Evolutionary conservation across 345 rosid genomes (phyloP), one percentile per base, ranked within the genome.

Genomic region (Salix purpurea): DNA sequence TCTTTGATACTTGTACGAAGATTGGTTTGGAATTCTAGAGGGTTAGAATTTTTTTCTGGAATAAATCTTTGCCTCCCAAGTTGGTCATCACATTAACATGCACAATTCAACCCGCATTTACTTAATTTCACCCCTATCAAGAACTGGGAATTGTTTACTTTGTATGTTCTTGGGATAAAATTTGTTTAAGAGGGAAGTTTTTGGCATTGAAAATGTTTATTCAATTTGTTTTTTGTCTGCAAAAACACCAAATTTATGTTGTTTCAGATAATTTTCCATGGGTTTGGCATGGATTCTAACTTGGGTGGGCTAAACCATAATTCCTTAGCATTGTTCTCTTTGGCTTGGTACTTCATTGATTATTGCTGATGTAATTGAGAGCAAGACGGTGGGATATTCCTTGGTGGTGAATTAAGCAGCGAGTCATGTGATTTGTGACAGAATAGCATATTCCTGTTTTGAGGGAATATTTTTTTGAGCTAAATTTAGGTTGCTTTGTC

Each of bases 51-150:
- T 52, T 30, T 30, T 4, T 2, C 40, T 28, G 8, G 34, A 36
- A 18, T 9, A 1, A 24, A 8, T 6, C 21, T 19, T 46, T 30
- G 16, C 52, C 7, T 28, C 46, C 67, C 28, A 24, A 52, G 18
- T 36, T 52, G 64, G 72, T 73, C 69, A 7, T 48, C 14, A 32
- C 62, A 75, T 75, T 48, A 9, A 52, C 72, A 67, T 75, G 30
- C 16, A n/a, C n/a, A 36, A 26, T 11, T 4, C 36, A 42, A 28
- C 12, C 13, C 23, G 7, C n/a, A 18, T 19, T 52, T 28, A 65
- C 23, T 21, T 16, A 65, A 18, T 65, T 69, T 40, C 10, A 26
- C 11, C 42, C 68, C 52, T 42, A 11, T 36, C 19, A 46, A 18
- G 32, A 40, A 36, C 37, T 5, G 37, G 37, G 37, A 36, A 30